Evolutionary conservation across 225 moss, liverwort and hornwort genomes (phyloP), one percentile per base, ranked within the genome.

Genomic region (Polytrichum commune): DNA sequence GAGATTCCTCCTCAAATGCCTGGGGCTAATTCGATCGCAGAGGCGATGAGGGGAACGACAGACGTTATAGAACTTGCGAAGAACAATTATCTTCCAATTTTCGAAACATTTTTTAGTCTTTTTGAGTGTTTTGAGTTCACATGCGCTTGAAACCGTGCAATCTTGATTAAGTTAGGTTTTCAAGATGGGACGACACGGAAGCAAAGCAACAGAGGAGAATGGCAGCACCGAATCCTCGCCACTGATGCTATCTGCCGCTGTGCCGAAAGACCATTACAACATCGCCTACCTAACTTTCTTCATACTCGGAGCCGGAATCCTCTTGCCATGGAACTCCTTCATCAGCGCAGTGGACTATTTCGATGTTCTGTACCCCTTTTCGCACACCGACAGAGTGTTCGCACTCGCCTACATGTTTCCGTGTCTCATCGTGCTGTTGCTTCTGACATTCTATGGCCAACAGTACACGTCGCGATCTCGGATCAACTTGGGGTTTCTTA

Each of bases 311-410:
- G 84, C 71, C 8, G 92, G 92, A 0, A 61, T 95, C 18, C 64
- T 95, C 32, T 63, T 92, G 33, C 95, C 95, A 54, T 95, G 95
- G 95, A 95, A 95, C 62, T 74, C 90, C 2, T 91, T 86, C 38
- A 92, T 95, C 78, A 86, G 83, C 29, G 95, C 90, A 16, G 90
- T 95, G 54, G 95, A 95, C 62, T 95, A 95, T 66, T 95, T 95
- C 71, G 81, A 88, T 58, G 88, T 72, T 29, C 24, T 95, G 63
- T 95, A 95, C 68, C 95, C 95, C 4, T 63, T 73, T 54, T 71
- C 82, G 25, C 92, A 95, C 74, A 28, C 83, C 23, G 92, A 92
- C 62, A 79, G 95, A 29, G 92, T 95, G 55, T 95, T 95, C 53
- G 77, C 92, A n/a, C 81, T 95, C 27, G 87, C 83, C 38, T 92